phyloP scores from a whole-genome alignment of 2,329 filamentous ascomycete species.

The Paramyrothecium sp. region DNA sequence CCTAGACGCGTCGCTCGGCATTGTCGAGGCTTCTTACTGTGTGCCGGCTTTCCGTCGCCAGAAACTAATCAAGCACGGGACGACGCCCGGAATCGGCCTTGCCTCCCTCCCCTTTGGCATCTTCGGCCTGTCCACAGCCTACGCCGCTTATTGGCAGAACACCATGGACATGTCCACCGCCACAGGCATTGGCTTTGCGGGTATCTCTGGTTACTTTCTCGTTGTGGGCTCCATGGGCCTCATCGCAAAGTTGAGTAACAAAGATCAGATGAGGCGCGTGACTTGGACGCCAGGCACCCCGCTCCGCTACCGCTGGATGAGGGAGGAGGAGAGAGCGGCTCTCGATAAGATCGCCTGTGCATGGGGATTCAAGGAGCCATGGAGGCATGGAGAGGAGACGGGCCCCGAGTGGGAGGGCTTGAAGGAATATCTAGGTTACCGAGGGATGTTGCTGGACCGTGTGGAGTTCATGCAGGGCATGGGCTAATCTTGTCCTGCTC shows the following conservation, averaged over 20 bases:
- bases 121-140: slow-evolving; percentile 64
- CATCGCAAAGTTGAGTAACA: slow-evolving; percentile 80
- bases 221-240: slow-evolving; percentile 81
- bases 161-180: slow-evolving; percentile 76
- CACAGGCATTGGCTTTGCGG: slow-evolving; percentile 75
- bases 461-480: slow-evolving; percentile 92
- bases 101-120: slow-evolving; percentile 64
- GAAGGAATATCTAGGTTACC: slow-evolving; percentile 76
- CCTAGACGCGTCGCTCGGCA: slow-evolving; percentile 72
- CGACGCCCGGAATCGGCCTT: slow-evolving; percentile 57
- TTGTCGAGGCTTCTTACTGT: slow-evolving; percentile 69
- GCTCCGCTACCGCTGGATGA: slow-evolving; percentile 77
- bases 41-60: slow-evolving; percentile 64
- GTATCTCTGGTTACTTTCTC: slow-evolving; percentile 78
- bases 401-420: slow-evolving; percentile 87
- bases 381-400: slow-evolving; percentile 83
- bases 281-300: slow-evolving; percentile 85
- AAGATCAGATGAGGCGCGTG: slow-evolving; percentile 93
- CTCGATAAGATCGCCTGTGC: slow-evolving; percentile 82
- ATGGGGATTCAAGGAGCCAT: slow-evolving; percentile 86
- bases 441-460: slow-evolving; percentile 87
- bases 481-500: slow-evolving; percentile 34
- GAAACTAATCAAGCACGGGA: slow-evolving; percentile 64
- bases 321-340: slow-evolving; percentile 86
- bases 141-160: slow-evolving; percentile 47